Evolutionary conservation across 2,329 filamentous ascomycete species (phyloP), one percentile per base, ranked within the genome.

Genomic region (Fusarium beomiforme): DNA sequence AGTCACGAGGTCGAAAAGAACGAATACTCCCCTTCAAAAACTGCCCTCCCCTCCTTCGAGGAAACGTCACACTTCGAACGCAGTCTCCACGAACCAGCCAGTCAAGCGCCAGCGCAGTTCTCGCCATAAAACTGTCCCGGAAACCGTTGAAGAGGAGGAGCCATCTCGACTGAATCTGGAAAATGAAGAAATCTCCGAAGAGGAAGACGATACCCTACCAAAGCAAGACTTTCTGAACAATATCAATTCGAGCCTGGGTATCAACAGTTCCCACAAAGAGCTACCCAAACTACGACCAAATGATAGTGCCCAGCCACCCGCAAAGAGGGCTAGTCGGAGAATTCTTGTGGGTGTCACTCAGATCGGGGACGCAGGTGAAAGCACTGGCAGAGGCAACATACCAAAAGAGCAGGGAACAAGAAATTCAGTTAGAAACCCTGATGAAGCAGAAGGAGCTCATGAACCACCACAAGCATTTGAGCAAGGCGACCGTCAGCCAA

Each of bases 231-330:
- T 77, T 24, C 58, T 57, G 11, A 34, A 67, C 16, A 49, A 33
- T 1, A 68, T 77, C 50, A 77, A 76, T 23, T 44, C 57, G 23
- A 59, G 8, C 26, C 46, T 71, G 29, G 58, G 54, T 8, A 44
- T 33, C 6, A 44, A 50, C 36, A 23, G 13, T 6, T 59, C 57
- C 10, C 50, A 47, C 29, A 49, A 58, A 43, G 47, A 50, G n/a
- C 37, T 49, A 17, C 43, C 43, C 21, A 21, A 36, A 19, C 56
- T 46, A 42, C 51, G 47, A 23, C 50, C 50, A 3, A 31, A 49
- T 8, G 34, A 49, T 14, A 49, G 26, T 39, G 44, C 31, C 14
- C 33, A 54, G 13, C 21, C 53, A 6, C 21, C 36, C n/a, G 19
- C 13, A 2, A 51, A 41, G n/a, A 57, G 24, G 6, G 46, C 51